phyloP scores from a whole-genome alignment of 345 rosid genomes.

The Salix dunnii region DNA sequence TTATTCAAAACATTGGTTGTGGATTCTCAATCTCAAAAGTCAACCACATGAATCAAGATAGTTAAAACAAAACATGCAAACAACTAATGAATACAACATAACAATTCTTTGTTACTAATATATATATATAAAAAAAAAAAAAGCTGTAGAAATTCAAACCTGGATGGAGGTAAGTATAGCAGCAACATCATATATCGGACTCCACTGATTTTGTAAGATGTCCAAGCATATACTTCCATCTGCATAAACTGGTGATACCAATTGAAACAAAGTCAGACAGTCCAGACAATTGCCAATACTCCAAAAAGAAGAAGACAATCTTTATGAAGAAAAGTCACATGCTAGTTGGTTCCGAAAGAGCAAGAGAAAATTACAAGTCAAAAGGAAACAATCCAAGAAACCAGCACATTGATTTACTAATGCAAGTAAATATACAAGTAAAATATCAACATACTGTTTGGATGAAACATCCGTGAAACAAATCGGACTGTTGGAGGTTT shows the following conservation, averaged over 20 bases:
- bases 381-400: neutral
- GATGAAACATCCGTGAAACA: constrained; percentile 67
- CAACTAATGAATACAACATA: neutral
- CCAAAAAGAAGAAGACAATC: neutral
- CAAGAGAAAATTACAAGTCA: neutral
- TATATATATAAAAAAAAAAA: too few species aligned
- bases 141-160: constrained; percentile 34
- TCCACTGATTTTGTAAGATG: constrained; percentile 95
- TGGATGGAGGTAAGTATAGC: constrained; percentile 96
- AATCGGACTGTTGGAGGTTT: constrained; percentile 65
- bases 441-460: constrained; percentile 48
- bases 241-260: constrained; percentile 60
- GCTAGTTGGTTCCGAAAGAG: neutral
- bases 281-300: neutral
- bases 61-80: neutral
- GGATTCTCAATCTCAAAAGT: neutral
- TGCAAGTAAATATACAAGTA: neutral
- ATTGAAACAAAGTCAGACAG: neutral
- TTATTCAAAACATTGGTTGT: too few species aligned
- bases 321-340: neutral
- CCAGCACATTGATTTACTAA: neutral
- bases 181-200: constrained; percentile 96
- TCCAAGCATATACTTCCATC: constrained; percentile 98
- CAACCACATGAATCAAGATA: neutral
- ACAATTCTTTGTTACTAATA: neutral